phyloP scores from a whole-genome alignment of 176 grass and related monocot species.

The Thinopyrum elongatum region DNA sequence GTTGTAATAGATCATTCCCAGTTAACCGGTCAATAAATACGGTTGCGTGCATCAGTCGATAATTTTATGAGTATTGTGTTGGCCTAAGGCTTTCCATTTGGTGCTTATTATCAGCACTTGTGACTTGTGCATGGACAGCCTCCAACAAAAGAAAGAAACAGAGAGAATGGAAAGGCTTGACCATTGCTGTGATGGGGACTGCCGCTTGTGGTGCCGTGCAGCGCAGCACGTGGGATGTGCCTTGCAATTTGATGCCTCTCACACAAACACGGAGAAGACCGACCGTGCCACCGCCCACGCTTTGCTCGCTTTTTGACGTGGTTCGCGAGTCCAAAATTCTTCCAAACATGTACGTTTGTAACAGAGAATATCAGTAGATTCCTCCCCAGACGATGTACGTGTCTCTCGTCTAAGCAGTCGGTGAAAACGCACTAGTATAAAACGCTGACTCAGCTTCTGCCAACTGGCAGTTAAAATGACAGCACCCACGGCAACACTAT shows the following conservation, averaged over 20 bases:
- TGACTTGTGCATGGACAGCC: too few relatives aligned
- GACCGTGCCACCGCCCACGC: constrained; percentile 12
- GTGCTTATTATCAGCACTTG: background rate
- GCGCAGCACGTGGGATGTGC: background rate
- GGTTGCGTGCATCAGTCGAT: too few relatives aligned
- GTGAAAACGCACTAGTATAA: background rate
- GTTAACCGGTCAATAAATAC: too few relatives aligned
- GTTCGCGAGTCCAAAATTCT: background rate
- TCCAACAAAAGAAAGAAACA: background rate
- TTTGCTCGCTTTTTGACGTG: background rate
- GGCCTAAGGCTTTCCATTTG: background rate
- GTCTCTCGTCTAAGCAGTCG: background rate
- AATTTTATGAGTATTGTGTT: background rate
- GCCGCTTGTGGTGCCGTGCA: too few relatives aligned
- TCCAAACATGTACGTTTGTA: background rate
- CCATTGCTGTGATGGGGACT: background rate
- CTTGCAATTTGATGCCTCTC: background rate
- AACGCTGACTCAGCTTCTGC: background rate
- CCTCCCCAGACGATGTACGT: background rate
- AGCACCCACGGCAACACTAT: background rate
- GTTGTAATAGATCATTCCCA: too few relatives aligned
- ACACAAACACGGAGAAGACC: background rate
- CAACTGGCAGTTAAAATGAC: background rate
- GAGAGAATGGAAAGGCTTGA: background rate
- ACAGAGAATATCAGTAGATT: too few relatives aligned